Base-by-base conservation (phyloP, 306 rosid species). In the Datisca glomerata region DNA sequence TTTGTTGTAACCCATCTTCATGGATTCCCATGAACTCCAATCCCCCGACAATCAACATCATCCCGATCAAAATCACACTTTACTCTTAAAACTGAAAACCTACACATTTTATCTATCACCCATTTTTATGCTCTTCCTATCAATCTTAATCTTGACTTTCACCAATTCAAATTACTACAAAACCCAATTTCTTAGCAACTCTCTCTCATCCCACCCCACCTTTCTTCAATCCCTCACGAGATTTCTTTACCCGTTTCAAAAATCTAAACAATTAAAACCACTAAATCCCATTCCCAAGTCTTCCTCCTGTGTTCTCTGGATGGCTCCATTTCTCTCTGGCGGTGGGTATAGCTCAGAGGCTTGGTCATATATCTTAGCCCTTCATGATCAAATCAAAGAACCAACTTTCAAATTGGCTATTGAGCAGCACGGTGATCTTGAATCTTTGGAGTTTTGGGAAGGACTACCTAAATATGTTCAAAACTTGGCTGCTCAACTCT, bases 341-440 rank as follows among this genome's bases (percentile, higher is more conserved):
- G 93, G 96, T 38, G 96, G 96, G 57, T 85, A 85, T 62, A 66
- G 93, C 38, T 85, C 93, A 38, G 93, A 85, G 67, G 66, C 59
- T 53, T 85, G 96, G 93, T 85, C 96, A 2, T 80, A 85, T 36
- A 25, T 85, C 55, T 63, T 72, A 41, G 68, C 93, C 36, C 82
- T 85, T 49, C 61, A 67, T 18, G 34, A 41, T 18, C 75, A 59
- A 24, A 41, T 8, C 14, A 64, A 60, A 69, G 59, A 25, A 54
- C 78, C 45, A 2, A 3, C 27, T 51, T 80, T 85, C 48, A 75
- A 43, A 36, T 38, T 85, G 35, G 76, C 78, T 17, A 80, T 85
- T 46, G 64, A 69, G 35, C 89, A 80, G 20, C 96, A 80, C 40
- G 85, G 96, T 22, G 96, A 85, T 55, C 58, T 21, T 14, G 82